Conservation (phyloP, 2,329 filamentous ascomycete species). For the Epichloe amarillans region DNA sequence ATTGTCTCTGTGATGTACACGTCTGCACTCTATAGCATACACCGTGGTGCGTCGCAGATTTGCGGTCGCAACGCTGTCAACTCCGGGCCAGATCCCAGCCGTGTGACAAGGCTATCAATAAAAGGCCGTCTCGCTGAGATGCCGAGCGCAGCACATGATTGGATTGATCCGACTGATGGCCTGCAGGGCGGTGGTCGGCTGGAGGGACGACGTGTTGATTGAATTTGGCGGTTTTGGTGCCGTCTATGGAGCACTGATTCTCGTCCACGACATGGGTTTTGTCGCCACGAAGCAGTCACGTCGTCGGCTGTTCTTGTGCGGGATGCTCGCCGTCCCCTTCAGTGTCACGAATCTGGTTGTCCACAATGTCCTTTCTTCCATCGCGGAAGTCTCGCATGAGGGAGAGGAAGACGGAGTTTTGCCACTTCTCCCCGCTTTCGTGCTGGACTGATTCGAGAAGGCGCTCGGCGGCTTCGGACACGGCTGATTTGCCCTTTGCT, state of each 20-base stretch:
- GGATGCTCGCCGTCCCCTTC: slow-evolving; percentile 7
- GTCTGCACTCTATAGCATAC: no score
- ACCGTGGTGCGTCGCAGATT: no score
- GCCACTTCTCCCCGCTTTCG: slow-evolving; percentile 32
- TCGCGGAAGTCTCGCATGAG: slow-evolving; percentile 33
- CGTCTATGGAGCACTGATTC: background rate
- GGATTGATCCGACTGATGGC: background rate
- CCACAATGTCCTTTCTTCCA: slow-evolving; percentile 29
- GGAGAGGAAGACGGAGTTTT: slow-evolving; percentile 30
- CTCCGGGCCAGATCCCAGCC: no score
- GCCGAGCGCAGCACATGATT: slow-evolving; percentile 11
- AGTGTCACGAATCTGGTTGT: slow-evolving; percentile 26
- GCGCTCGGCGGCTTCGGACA: slow-evolving; percentile 29
- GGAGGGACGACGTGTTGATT: background rate
- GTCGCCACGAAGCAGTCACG: slow-evolving; percentile 6
- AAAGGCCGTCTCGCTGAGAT: slow-evolving; percentile 13
- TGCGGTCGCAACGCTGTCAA: no score
- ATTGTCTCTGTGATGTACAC: no score
- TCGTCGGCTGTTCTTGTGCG: slow-evolving; percentile 1
- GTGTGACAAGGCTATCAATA: slow-evolving; percentile 4
- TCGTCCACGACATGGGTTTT: background rate
- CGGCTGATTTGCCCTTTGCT: slow-evolving; percentile 20
- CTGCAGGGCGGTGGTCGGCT: background rate
- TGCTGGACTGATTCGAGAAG: slow-evolving; percentile 30
- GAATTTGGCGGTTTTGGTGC: background rate